phyloP scores from a whole-genome alignment of 2,329 filamentous ascomycete species.

The Conoideocrella luteorostrata region DNA sequence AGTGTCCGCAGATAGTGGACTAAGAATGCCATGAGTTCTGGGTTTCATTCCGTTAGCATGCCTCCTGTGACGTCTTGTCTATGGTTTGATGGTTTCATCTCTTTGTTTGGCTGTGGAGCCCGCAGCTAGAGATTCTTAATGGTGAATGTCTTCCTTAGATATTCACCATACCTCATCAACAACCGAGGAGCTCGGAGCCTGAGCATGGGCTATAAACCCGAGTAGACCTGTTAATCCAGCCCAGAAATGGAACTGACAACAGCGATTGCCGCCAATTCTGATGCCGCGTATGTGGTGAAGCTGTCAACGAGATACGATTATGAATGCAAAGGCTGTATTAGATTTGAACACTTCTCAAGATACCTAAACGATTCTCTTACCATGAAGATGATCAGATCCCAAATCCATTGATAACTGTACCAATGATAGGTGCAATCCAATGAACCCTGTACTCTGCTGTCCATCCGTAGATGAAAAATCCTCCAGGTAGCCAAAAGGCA shows the following conservation, averaged over 20 bases:
- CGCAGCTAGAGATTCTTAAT: conserved; percentile 26
- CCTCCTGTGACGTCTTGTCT: too few species aligned
- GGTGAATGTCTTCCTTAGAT: conserved; percentile 29
- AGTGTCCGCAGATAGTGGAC: background rate
- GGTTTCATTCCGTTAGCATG: too few species aligned
- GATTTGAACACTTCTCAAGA: background rate
- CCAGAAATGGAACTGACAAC: conserved; percentile 29
- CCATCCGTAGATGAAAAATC: conserved; percentile 16
- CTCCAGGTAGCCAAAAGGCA: conserved; percentile 38
- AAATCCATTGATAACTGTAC: conserved; percentile 38
- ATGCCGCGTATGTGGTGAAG: conserved; percentile 30
- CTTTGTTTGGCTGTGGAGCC: too few species aligned
- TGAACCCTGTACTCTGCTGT: conserved; percentile 13
- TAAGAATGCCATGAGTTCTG: background rate
- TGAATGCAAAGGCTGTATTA: background rate
- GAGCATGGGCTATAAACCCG: conserved; percentile 28
- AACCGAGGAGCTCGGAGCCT: conserved; percentile 30
- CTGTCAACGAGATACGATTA: conserved; percentile 52
- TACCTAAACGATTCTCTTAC: conserved; percentile 37
- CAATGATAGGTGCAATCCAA: conserved; percentile 20
- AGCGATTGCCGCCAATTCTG: conserved; percentile 29
- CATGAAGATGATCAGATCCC: conserved; percentile 35
- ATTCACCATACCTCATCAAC: conserved; percentile 29
- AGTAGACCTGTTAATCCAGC: conserved; percentile 36
- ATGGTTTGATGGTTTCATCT: too few species aligned